Percentiles rank a stretch among this genome's conserved stretches.
Evolutionary conservation across 768 basidiomycete species (phyloP).

Genomic region (Tulasnella sp.): DNA sequence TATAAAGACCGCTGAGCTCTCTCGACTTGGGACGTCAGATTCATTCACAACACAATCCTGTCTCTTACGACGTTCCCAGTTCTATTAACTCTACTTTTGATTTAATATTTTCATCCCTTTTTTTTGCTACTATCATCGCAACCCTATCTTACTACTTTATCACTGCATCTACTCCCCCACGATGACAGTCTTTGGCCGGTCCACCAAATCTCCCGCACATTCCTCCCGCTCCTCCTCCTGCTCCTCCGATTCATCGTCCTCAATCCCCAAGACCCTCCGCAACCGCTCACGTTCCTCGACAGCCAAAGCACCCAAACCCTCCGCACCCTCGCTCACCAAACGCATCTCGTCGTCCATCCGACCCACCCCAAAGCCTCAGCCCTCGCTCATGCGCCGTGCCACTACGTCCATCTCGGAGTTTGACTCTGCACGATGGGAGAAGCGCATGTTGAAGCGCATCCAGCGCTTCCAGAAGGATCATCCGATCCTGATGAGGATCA

Average conservation of each 20-base stretch:
- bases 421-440: conserved; percentile 26
- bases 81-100: background rate
- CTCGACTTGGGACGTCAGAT: background rate
- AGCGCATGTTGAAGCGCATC: conserved; percentile 29
- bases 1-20: background rate
- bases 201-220: background rate
- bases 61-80: conserved; percentile 4
- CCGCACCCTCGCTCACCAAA: conserved; percentile 18
- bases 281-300: conserved; percentile 10
- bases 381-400: conserved; percentile 30
- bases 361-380: conserved; percentile 28
- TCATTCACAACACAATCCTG: background rate
- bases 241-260: conserved; percentile 3
- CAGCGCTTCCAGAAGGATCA: conserved; percentile 31
- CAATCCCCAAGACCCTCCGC: background rate
- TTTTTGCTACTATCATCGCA: background rate
- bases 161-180: background rate
- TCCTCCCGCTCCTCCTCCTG: background rate
- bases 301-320: conserved; percentile 26
- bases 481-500: conserved; percentile 22
- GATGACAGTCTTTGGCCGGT: conserved; percentile 12
- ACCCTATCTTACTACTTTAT: background rate
- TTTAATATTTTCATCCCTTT: background rate
- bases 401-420: conserved; percentile 2
- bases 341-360: conserved; percentile 27